Evolutionary conservation across 2,329 filamentous ascomycete species (phyloP).

Genomic region (Moelleriella libera): DNA sequence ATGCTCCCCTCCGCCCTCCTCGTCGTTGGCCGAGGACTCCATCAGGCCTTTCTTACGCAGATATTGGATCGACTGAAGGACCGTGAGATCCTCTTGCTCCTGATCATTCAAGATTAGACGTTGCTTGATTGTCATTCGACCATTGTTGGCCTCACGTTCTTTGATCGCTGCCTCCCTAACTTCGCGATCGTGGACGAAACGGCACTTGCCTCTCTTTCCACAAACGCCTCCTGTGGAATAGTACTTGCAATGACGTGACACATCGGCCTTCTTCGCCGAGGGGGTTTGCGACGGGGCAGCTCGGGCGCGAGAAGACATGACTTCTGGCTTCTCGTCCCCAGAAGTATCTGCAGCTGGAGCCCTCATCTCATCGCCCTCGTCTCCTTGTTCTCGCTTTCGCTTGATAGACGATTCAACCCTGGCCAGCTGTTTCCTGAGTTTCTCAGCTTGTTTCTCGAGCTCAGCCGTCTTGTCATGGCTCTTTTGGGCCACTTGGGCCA

Average conservation of each 20-base stretch:
- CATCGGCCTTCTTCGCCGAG: constrained; percentile 42
- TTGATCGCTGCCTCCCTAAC: constrained; percentile 48
- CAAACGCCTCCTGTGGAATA: constrained; percentile 55
- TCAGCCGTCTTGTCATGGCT: constrained; percentile 48
- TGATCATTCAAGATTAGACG: constrained; percentile 53
- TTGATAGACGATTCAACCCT: constrained; percentile 59
- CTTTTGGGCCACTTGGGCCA: constrained; percentile 26
- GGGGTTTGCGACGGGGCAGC: constrained; percentile 21
- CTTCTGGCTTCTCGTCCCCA: constrained; percentile 45
- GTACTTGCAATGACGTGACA: constrained; percentile 56
- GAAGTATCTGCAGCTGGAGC: constrained; percentile 36
- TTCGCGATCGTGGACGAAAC: constrained; percentile 53
- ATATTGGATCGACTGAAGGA: constrained; percentile 52
- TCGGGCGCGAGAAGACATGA: constrained; percentile 32
- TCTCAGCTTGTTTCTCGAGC: constrained; percentile 45
- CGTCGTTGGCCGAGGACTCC: constrained; percentile 10
- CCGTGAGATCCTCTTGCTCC: constrained; percentile 51
- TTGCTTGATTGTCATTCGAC: constrained; percentile 51
- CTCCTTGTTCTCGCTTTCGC: constrained; percentile 52
- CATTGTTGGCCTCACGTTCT: constrained; percentile 50
- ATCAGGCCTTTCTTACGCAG: constrained; percentile 46
- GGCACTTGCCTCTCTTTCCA: constrained; percentile 63
- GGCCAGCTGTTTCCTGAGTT: constrained; percentile 48
- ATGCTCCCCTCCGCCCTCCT: constrained; percentile 6
- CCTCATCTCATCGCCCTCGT: constrained; percentile 53